A percentile compares a stretch with the other conserved stretches of the same genome.
These are phyloP conservation scores for Chlorella sp. DNA, from an alignment of 139 green algal species.

Conservation along the genomic window DNA sequence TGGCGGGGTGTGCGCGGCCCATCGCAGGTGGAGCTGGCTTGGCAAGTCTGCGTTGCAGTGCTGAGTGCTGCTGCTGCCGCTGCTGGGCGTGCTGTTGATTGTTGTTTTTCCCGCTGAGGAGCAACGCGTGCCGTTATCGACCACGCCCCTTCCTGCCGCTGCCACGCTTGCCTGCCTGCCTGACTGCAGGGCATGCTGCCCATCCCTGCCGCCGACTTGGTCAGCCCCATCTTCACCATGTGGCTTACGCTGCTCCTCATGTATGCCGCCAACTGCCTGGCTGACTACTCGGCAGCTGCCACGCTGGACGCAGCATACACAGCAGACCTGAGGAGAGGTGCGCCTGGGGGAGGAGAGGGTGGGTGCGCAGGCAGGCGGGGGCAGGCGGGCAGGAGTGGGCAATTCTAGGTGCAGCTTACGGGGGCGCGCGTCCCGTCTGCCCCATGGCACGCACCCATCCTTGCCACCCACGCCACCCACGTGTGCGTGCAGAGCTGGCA, in stretches of 20 bases:
- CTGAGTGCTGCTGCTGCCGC: neutral
- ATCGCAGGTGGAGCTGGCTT: neutral
- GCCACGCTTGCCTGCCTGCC: neutral
- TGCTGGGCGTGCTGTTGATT: neutral
- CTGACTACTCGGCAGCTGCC: conserved; percentile 22
- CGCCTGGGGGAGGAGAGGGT: neutral
- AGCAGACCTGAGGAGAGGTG: conserved; percentile 22
- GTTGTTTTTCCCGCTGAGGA: neutral
- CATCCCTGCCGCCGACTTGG: conserved; percentile 50
- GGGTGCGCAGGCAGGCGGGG: neutral
- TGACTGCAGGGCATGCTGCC: conserved; percentile 28
- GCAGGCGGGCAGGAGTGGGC: too few relatives aligned
- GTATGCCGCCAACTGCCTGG: conserved; percentile 61
- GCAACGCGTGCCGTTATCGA: neutral
- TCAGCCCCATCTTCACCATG: conserved; percentile 83
- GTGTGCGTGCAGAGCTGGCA: neutral
- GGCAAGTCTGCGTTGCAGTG: neutral
- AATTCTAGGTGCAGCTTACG: neutral
- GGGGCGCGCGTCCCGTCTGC: neutral
- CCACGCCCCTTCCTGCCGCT: neutral
- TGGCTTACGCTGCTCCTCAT: conserved; percentile 87
- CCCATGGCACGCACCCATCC: neutral
- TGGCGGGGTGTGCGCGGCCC: neutral
- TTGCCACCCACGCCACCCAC: neutral
- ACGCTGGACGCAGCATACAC: conserved; percentile 28